These are phyloP conservation scores for barley (Hordeum vulgare) DNA, from an alignment of 176 grass and related monocot species.

Conservation along the genomic window DNA sequence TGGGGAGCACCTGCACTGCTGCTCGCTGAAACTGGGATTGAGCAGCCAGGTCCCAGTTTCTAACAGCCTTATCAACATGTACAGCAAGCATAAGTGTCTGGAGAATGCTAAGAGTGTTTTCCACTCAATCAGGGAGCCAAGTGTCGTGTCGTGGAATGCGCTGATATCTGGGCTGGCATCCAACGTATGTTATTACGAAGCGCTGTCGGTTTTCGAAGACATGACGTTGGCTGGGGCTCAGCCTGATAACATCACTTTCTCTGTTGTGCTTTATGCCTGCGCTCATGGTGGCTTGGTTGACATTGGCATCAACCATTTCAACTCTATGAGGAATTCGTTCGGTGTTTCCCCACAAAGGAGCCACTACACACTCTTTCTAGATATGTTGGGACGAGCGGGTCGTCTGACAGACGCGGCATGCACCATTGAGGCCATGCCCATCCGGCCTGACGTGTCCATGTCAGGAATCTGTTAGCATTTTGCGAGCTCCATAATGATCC, in stretches of 20 bases:
- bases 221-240: constrained; percentile 51
- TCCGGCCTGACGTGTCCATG: constrained; percentile 25
- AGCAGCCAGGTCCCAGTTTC: constrained; percentile 46
- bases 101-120: constrained; percentile 57
- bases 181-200: constrained; percentile 37
- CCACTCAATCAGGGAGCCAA: constrained; percentile 47
- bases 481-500: constrained; percentile 23
- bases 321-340: constrained; percentile 45
- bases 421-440: constrained; percentile 38
- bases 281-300: constrained; percentile 38
- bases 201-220: constrained; percentile 67
- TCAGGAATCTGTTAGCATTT: constrained; percentile 26
- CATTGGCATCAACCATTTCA: constrained; percentile 63
- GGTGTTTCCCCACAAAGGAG: constrained; percentile 48
- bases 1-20: constrained; percentile 68
- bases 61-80: constrained; percentile 80
- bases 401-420: constrained; percentile 49
- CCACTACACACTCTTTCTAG: constrained; percentile 59
- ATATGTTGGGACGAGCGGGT: constrained; percentile 62
- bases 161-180: constrained; percentile 47
- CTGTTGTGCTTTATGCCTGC: constrained; percentile 56
- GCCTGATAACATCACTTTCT: constrained; percentile 67
- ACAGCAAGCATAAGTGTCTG: constrained; percentile 65
- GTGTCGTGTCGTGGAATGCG: constrained; percentile 64
- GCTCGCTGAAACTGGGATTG: constrained; percentile 60